Base-by-base conservation (phyloP, 495 filamentous ascomycete species). In the Hypoxylon intermedium region DNA sequence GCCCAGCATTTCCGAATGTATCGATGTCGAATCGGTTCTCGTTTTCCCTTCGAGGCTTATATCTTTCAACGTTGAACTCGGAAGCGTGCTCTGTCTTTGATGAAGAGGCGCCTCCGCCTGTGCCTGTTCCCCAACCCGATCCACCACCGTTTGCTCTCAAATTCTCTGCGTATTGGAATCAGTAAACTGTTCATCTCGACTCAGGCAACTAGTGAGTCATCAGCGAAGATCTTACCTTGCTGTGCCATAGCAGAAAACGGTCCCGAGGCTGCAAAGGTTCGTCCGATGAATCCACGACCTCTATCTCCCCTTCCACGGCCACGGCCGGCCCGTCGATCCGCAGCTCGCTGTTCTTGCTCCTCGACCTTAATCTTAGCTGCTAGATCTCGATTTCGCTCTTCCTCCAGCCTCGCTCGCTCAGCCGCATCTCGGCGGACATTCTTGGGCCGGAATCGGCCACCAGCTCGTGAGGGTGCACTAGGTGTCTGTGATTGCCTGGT, bases 21-120 rank as follows among this genome's bases (percentile, higher is more conserved):
- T 80, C 78, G 36, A 74, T 70, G 53, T 79, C 75, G 62, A 80
- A 67, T 52, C 77, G 61, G 19, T 52, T 40, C 37, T 76, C 69
- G 20, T 74, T 53, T 13, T 71, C 51, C 26, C 67, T 55, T 38
- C 62, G 60, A 3, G 69, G 63, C 5, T 65, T 66, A 12, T 67
- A 62, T 36, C 72, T 69, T n/a, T 63, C 59, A 9, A 18, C 9
- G 18, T 16, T 33, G 34, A 59, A 41, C 42, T 57, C 31, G 19
- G 53, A 34, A 13, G 44, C 45, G 15, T 38, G 24, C 30, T 41
- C 53, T 12, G 41, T 12, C 54, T 57, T 18, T 13, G 43, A 52
- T 55, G 64, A 52, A 41, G 58, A 53, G 47, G 67, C 60, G 60
- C 62, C 57, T 69, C 75, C 38, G 59, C 69, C 26, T 48, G 65